phyloP scores from a whole-genome alignment of 352 stramenopile genomes.

The Hyaloperonospora brassicae region DNA sequence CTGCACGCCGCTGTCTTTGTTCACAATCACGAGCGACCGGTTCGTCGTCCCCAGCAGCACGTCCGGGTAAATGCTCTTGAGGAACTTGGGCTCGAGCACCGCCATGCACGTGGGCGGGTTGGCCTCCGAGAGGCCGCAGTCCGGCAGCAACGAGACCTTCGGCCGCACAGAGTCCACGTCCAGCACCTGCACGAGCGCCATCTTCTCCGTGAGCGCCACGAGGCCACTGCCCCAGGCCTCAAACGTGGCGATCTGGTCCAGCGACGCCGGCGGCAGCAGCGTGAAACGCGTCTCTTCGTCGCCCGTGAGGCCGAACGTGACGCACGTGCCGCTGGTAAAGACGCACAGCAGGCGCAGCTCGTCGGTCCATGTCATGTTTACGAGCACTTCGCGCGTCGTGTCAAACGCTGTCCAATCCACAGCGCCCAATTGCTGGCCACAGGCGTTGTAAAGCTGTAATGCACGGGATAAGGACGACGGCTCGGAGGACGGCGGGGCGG shows the following conservation, averaged over 20 bases:
- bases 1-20: conserved; percentile 50
- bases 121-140: conserved; percentile 57
- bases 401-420: conserved; percentile 66
- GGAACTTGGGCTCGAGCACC: conserved; percentile 87
- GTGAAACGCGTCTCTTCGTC: conserved; percentile 67
- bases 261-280: conserved; percentile 50
- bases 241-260: conserved; percentile 72
- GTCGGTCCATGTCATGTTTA: conserved; percentile 76
- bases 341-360: conserved; percentile 74
- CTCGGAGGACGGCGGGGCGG: conserved; percentile 27
- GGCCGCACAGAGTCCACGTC: conserved; percentile 73
- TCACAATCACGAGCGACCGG: conserved; percentile 83
- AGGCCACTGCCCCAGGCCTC: conserved; percentile 68
- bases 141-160: conserved; percentile 63
- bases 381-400: conserved; percentile 56
- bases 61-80: conserved; percentile 87
- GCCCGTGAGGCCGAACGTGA: conserved; percentile 63
- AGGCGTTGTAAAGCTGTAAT: conserved; percentile 73
- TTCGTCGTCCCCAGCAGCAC: conserved; percentile 90
- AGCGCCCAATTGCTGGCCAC: conserved; percentile 45
- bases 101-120: conserved; percentile 87
- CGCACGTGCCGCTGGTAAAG: conserved; percentile 63
- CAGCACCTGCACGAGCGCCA: conserved; percentile 71
- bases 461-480: conserved; percentile 35
- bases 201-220: conserved; percentile 74